Conservation (phyloP, 2,329 filamentous ascomycete species). For the Hypoxylon sp. region DNA sequence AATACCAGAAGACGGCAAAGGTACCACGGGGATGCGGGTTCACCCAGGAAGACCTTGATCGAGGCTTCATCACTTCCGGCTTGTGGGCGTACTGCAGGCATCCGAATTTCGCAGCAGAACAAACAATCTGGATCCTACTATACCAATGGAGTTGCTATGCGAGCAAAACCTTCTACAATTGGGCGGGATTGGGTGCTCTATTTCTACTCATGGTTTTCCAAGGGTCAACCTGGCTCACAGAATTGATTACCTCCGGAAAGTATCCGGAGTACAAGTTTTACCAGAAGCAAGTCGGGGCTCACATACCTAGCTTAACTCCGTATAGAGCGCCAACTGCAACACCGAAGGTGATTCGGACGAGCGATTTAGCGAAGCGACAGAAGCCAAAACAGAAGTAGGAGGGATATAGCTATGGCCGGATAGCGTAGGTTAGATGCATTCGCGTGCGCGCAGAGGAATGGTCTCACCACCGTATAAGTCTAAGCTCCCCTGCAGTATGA, state of each 20-base stretch:
- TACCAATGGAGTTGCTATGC: constrained; percentile 90
- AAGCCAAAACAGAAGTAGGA: constrained; percentile 59
- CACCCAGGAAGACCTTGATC: constrained; percentile 83
- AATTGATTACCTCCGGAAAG: constrained; percentile 83
- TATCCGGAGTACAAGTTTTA: constrained; percentile 92
- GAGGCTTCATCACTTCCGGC: constrained; percentile 88
- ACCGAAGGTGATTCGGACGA: constrained; percentile 66
- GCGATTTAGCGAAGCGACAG: constrained; percentile 65
- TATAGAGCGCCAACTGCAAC: constrained; percentile 60
- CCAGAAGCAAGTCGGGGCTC: constrained; percentile 85
- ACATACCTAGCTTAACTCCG: constrained; percentile 74
- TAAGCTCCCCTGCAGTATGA: constrained; percentile 38
- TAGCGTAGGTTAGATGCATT: constrained; percentile 26
- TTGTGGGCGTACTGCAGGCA: constrained; percentile 92
- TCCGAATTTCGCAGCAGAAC: constrained; percentile 95
- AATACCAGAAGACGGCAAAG: constrained; percentile 81
- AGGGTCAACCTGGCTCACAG: constrained; percentile 89
- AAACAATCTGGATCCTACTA: constrained; percentile 87
- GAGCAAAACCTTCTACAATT: constrained; percentile 80
- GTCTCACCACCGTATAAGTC: constrained; percentile 21
- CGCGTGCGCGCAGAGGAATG: constrained; percentile 24
- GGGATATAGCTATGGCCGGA: constrained; percentile 25
- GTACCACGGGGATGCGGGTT: constrained; percentile 75
- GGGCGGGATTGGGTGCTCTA: constrained; percentile 79
- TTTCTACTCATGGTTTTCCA: constrained; percentile 87